Evolutionary conservation across 139 green algal species (phyloP).

Genomic region (Chlamydomonas applanata): DNA sequence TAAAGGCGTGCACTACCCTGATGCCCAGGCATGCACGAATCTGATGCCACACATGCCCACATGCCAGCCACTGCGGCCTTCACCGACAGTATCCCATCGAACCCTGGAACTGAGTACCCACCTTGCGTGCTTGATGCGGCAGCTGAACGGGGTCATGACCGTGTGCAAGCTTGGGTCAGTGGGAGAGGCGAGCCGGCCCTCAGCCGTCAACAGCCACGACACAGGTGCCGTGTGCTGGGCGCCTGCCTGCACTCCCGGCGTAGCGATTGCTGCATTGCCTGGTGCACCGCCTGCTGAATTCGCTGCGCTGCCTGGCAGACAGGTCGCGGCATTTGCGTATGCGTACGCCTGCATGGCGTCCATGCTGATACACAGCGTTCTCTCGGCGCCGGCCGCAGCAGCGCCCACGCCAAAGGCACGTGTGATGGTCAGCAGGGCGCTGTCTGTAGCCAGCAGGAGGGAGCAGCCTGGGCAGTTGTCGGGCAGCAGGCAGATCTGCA

Average conservation of each 20-base stretch:
- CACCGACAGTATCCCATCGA: too few species aligned
- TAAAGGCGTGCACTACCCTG: too few species aligned
- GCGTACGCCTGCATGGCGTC: not conserved
- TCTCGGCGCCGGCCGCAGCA: not conserved
- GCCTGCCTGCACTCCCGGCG: not conserved
- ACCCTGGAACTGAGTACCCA: too few species aligned
- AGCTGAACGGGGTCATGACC: too few species aligned
- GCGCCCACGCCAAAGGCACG: not conserved
- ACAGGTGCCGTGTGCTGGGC: too few species aligned
- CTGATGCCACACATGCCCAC: too few species aligned
- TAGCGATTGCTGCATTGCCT: not conserved
- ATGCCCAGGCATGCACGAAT: too few species aligned
- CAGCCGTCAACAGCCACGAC: too few species aligned
- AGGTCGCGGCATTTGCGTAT: not conserved
- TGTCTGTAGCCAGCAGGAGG: slow-evolving; percentile 64
- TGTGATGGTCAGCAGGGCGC: slow-evolving; percentile 44
- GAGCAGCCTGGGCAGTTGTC: slow-evolving; percentile 16
- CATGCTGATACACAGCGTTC: not conserved
- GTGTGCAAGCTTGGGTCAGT: too few species aligned
- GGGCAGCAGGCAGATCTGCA: slow-evolving; percentile 45
- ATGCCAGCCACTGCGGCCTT: too few species aligned
- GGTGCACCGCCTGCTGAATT: not conserved
- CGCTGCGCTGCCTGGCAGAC: not conserved
- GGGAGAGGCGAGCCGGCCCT: too few species aligned
- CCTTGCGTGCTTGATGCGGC: too few species aligned